Base-by-base conservation (phyloP, 106 monocot species). In the Hemerocallis citrina region DNA sequence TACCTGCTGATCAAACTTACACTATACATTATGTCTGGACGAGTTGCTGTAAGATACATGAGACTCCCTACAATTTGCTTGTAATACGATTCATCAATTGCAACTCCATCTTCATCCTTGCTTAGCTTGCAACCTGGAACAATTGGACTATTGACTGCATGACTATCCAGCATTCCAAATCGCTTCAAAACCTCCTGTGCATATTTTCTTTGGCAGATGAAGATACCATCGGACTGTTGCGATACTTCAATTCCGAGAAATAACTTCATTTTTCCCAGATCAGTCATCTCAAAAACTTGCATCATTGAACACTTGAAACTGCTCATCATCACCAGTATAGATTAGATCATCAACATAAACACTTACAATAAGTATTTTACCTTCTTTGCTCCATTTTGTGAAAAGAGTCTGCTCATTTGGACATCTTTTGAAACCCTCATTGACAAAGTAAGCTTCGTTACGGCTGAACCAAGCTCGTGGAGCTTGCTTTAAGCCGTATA, bases 21-120 rank as follows among this genome's bases (percentile, higher is more conserved):
- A 2, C 13, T 7, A 54, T 28, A 29, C 20, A 54, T 22, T 25
- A 74, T 52, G 25, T 74, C 60, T 17, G 67, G 74, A 25, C 74
- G 60, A 60, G 60, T 74, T 21, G 46, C 34, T 25, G 58, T 59
- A 3, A 66, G 16, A 44, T 74, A 74, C 66, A 66, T 47, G 20
- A 74, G 61, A 23, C 48, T 42, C 4, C 74, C 67, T 17, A 67
- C 41, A n/a, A 66, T 1, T 44, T 44, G 0, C 43, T 44, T 1
- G 12, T n/a, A n/a, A n/a, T n/a, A n/a, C n/a, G 0, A 5, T 44
- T 9, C 19, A 21, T 62, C 61, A 51, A 61, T 50, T n/a, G n/a
- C n/a, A n/a, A n/a, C n/a, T n/a, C n/a, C n/a, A n/a, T n/a, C n/a
- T n/a, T n/a, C n/a, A n/a, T n/a, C n/a, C n/a, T n/a, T n/a, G n/a